Base-by-base conservation (phyloP, 495 filamentous ascomycete species). In the Tuber borchii region DNA sequence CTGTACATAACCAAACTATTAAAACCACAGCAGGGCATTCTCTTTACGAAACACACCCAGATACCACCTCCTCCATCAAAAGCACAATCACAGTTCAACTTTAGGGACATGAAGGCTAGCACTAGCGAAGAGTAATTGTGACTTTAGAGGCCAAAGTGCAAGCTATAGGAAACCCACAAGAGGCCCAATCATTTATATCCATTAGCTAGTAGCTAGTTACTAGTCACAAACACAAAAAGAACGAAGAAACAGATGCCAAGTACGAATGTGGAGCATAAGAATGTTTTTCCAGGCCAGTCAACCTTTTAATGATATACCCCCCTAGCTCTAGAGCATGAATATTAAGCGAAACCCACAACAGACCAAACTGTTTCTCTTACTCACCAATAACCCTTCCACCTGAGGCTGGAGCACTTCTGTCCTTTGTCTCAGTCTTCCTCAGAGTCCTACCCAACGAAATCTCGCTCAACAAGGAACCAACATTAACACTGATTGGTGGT, bases 381-480 rank as follows among this genome's bases (percentile, higher is more conserved):
- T 77, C 71, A 40, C 81, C 72, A 37, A 83, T 44, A 48, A 83
- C 81, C 68, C 56, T 83, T 74, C 81, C 81, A 43, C 78, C 71
- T 43, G 75, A 78, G 2, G 81, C 51, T 22, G 81, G 70, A 17
- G 71, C 71, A 70, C 81, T 83, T 44, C 75, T 74, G 45, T 83
- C 82, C 71, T 77, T 80, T 34, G 82, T 83, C 56, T 77, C 74
- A 6, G 79, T 78, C 51, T 83, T 83, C 81, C 79, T 83, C 73
- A 83, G 42, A 20, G 74, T 71, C 34, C 68, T 78, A n/a, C 82
- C 82, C 73, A 77, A 77, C 16, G 82, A 74, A 68, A 83, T 83
- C 69, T 83, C 79, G 31, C 75, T 76, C 56, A 83, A 69, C 8
- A 83, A 68, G 70, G 76, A 71, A 70, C 76, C 72, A 46, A 75